Base-by-base conservation (phyloP, 805 yeast species). In the Cyberlindnera samutprakarnensis region DNA sequence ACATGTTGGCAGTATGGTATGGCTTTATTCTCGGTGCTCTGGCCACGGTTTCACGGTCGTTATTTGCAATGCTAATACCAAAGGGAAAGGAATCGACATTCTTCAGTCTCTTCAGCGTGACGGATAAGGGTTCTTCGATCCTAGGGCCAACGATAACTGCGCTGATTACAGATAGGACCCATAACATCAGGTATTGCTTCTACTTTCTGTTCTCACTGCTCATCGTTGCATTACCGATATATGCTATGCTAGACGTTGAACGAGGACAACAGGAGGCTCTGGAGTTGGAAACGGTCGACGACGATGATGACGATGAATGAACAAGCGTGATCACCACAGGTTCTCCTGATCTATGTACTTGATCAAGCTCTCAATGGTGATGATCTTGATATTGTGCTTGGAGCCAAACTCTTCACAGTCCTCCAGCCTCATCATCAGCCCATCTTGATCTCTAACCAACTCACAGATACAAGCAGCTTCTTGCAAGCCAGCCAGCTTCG, bases 401-500 rank as follows among this genome's bases (percentile, higher is more conserved):
- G 70, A 56, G 26, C 83, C 69, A 53, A 92, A 92, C 48, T 63
- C 62, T 28, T 70, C 57, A 59, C 97, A 92, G 53, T 92, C 95
- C 41, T 77, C 81, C 41, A 87, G 64, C 56, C 98, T 77, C 79
- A 88, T 86, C 97, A 92, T 92, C 42, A 81, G 65, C 1, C 98
- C 98, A 51, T 92, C 97, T 29, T 76, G 81, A 44, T 87, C 97
- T 36, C 81, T 74, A 16, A 92, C 97, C 46, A 92, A 66, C 62
- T 92, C 99, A 57, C 97, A 84, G 46, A 92, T 90, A 23, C 82
- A 92, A 12, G 83, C 94, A 2, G 86, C 98, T 2, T 92, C 94
- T 41, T 73, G 72, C 45, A 83, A 65, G 0, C 86, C 87, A 6
- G 90, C 70, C 49, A 88, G 65, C 49, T 64, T 62, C 53, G 95